Percentiles rank a stretch among this genome's conserved stretches.
Conservation (phyloP, 2,329 filamentous ascomycete species). For the Reticulascus tulasneorum region DNA sequence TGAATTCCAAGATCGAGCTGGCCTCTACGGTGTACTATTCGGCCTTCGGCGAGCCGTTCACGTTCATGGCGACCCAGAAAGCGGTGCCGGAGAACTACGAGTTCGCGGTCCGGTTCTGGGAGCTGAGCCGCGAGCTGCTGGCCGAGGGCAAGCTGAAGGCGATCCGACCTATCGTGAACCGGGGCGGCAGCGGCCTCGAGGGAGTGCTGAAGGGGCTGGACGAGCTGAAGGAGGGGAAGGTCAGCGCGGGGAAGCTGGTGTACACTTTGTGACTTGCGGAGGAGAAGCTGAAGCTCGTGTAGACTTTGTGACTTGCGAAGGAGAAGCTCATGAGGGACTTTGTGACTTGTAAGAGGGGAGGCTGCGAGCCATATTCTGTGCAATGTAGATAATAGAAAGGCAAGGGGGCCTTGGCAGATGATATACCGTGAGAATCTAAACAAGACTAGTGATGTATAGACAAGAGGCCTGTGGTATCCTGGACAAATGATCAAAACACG, state of each 20-base stretch:
- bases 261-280: conserved; percentile 30
- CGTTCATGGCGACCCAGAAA: conserved; percentile 13
- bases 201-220: conserved; percentile 28
- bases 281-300: neutral
- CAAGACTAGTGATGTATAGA: too few relatives aligned
- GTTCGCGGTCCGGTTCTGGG: conserved; percentile 29
- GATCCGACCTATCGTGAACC: conserved; percentile 23
- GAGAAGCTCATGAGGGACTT: too few relatives aligned
- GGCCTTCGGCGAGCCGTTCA: conserved; percentile 28
- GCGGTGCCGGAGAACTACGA: conserved; percentile 22
- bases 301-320: neutral
- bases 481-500: too few relatives aligned
- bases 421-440: too few relatives aligned
- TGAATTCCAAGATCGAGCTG: conserved; percentile 32
- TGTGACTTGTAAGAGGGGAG: too few relatives aligned
- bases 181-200: conserved; percentile 25
- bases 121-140: conserved; percentile 26
- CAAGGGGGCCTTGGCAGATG: too few relatives aligned
- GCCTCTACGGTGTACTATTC: conserved; percentile 31
- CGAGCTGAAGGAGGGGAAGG: conserved; percentile 25
- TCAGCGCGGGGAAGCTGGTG: conserved; percentile 39
- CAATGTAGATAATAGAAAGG: too few relatives aligned
- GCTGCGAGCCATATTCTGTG: too few relatives aligned
- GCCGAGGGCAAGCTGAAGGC: conserved; percentile 29
- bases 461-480: too few relatives aligned